Evolutionary conservation across 495 filamentous ascomycete species (phyloP).

Genomic region (Hypoxylon fragiforme): DNA sequence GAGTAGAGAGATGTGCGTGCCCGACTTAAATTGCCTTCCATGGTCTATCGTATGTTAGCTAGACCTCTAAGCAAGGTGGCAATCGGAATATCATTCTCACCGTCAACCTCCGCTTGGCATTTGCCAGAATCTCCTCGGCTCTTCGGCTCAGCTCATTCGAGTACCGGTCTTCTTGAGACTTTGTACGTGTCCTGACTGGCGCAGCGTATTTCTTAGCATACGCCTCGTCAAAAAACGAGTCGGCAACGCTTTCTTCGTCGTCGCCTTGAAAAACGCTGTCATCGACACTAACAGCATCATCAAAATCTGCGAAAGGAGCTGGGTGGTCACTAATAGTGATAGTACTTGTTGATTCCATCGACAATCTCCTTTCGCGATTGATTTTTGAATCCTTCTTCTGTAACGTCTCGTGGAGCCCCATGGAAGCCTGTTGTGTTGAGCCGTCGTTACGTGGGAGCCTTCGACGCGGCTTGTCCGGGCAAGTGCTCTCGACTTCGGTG

Average conservation of each 20-base stretch:
- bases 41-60: conserved; percentile 61
- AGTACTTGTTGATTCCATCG: conserved; percentile 55
- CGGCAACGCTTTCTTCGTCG: conserved; percentile 61
- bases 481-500: conserved; percentile 60
- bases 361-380: conserved; percentile 45
- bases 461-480: conserved; percentile 28
- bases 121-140: conserved; percentile 85
- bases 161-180: conserved; percentile 40
- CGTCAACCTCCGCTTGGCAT: conserved; percentile 84
- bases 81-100: conserved; percentile 55
- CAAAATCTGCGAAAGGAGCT: conserved; percentile 56
- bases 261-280: conserved; percentile 62
- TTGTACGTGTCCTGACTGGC: conserved; percentile 8
- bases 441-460: conserved; percentile 28
- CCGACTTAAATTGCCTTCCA: conserved; percentile 85
- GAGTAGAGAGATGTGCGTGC: conserved; percentile 72
- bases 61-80: not conserved
- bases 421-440: conserved; percentile 25
- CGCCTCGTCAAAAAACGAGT: conserved; percentile 50
- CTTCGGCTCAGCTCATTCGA: conserved; percentile 78
- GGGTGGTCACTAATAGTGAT: conserved; percentile 51
- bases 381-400: conserved; percentile 45
- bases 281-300: conserved; percentile 58
- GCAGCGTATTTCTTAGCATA: conserved; percentile 20
- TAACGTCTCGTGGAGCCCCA: conserved; percentile 35